Evolutionary conservation across 2,329 filamentous ascomycete genomes (phyloP).

Genomic region (Fusarium proliferatum): DNA sequence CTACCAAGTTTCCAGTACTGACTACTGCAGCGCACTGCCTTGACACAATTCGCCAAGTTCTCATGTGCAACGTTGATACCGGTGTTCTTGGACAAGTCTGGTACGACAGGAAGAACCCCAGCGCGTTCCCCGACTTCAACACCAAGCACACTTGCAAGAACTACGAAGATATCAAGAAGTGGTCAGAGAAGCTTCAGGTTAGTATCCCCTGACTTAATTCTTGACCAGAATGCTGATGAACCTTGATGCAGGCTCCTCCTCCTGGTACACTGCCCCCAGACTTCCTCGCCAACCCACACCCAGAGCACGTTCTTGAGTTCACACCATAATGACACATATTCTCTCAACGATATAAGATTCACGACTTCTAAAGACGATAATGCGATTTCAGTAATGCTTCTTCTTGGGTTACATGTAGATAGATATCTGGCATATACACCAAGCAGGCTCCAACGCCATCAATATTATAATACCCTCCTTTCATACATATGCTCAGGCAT

Average conservation of each 20-base stretch:
- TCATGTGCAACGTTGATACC: constrained; percentile 72
- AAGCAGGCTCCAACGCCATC: not conserved
- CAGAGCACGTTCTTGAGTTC: constrained; percentile 18
- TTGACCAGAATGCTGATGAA: not conserved
- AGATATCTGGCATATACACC: not conserved
- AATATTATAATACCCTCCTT: not conserved
- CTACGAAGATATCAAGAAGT: constrained; percentile 63
- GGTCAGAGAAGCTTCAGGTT: constrained; percentile 65
- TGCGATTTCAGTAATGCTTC: not conserved
- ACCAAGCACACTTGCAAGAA: constrained; percentile 69
- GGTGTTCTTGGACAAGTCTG: constrained; percentile 71
- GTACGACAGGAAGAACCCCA: constrained; percentile 58
- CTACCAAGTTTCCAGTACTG: not conserved
- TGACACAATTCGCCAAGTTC: constrained; percentile 69
- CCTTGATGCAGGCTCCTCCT: constrained; percentile 31
- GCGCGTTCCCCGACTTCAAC: constrained; percentile 71
- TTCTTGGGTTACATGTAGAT: not conserved
- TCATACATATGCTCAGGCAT: not conserved
- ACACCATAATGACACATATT: constrained; percentile 22
- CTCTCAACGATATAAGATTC: fast-evolving
- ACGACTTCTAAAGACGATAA: not conserved
- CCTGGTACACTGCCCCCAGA: constrained; percentile 25
- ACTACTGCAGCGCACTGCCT: constrained; percentile 61
- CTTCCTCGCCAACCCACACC: constrained; percentile 20
- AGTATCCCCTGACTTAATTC: not conserved